Conservation (phyloP, 208 protist genomes). For the Trypanosoma lewisi region DNA sequence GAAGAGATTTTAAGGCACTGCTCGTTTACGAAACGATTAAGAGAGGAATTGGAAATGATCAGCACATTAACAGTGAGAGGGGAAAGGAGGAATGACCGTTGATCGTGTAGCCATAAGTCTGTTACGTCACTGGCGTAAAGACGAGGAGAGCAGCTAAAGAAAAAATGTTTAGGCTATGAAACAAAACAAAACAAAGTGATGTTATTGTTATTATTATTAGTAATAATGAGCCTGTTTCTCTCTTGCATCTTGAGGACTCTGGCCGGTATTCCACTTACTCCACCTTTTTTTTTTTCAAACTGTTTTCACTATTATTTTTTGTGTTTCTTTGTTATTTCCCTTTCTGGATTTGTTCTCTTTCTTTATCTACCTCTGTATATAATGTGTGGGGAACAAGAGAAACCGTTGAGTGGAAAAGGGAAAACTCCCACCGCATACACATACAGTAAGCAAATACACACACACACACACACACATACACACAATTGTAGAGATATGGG, state of each 20-base stretch:
- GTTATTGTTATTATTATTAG: conserved; percentile 3
- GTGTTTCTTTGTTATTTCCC: neutral
- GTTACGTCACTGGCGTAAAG: conserved; percentile 1
- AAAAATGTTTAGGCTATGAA: neutral
- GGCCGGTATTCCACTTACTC: too few species aligned
- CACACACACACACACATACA: too few species aligned
- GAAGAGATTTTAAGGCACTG: neutral
- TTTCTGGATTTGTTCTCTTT: too few species aligned
- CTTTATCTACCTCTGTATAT: too few species aligned
- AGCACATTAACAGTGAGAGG: neutral
- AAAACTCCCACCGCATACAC: too few species aligned
- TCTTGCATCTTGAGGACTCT: too few species aligned
- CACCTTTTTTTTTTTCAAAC: too few species aligned
- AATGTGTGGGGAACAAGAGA: too few species aligned
- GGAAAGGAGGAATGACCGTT: neutral
- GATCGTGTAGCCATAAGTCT: neutral
- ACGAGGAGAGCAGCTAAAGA: neutral
- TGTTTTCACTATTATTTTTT: conserved; percentile 13
- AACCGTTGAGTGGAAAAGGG: too few species aligned
- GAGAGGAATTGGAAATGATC: neutral
- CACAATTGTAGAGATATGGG: neutral
- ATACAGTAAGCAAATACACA: too few species aligned
- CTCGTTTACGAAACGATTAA: conserved; percentile 13
- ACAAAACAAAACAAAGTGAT: neutral
- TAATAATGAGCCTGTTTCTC: too few species aligned